Evolutionary conservation across 2,329 filamentous ascomycete genomes (phyloP).

Genomic region (Aureobasidium mangrovei): DNA sequence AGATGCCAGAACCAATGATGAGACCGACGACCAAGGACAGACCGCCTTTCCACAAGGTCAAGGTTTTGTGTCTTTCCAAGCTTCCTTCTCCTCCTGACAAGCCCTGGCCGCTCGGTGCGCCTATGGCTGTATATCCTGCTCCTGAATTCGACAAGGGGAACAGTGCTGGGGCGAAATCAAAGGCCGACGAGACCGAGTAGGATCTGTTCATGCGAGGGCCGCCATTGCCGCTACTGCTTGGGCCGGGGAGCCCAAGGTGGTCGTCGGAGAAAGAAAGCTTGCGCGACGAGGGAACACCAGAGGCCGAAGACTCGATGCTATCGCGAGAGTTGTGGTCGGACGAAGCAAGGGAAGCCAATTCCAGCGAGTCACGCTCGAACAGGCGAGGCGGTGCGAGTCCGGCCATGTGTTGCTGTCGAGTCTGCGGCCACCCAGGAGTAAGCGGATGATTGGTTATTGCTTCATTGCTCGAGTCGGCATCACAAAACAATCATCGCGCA

Average conservation of each 20-base stretch:
- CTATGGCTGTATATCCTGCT: conserved; percentile 71
- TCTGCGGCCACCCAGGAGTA: too few species aligned
- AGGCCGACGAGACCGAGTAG: conserved; percentile 85
- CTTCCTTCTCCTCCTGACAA: conserved; percentile 59
- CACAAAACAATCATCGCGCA: background rate
- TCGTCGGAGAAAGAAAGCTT: conserved; percentile 81
- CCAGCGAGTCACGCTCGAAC: conserved; percentile 62
- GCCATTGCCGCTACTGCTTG: conserved; percentile 24
- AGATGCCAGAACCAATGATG: conserved; percentile 94
- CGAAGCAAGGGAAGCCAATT: conserved; percentile 89
- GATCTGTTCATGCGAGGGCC: conserved; percentile 46
- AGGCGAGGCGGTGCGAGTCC: conserved; percentile 36
- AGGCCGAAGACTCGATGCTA: conserved; percentile 65
- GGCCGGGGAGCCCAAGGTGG: conserved; percentile 47
- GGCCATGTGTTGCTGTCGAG: conserved; percentile 7
- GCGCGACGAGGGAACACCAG: conserved; percentile 87
- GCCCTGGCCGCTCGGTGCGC: conserved; percentile 55
- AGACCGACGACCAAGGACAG: conserved; percentile 83
- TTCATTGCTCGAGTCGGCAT: background rate
- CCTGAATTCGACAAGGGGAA: conserved; percentile 81
- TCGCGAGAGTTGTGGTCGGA: conserved; percentile 59
- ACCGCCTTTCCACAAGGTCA: conserved; percentile 92
- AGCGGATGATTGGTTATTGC: background rate
- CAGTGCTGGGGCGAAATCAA: conserved; percentile 88
- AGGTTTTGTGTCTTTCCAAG: conserved; percentile 87